Conservation (phyloP, 2,329 filamentous ascomycete species). For the Talaromyces pinophilus region DNA sequence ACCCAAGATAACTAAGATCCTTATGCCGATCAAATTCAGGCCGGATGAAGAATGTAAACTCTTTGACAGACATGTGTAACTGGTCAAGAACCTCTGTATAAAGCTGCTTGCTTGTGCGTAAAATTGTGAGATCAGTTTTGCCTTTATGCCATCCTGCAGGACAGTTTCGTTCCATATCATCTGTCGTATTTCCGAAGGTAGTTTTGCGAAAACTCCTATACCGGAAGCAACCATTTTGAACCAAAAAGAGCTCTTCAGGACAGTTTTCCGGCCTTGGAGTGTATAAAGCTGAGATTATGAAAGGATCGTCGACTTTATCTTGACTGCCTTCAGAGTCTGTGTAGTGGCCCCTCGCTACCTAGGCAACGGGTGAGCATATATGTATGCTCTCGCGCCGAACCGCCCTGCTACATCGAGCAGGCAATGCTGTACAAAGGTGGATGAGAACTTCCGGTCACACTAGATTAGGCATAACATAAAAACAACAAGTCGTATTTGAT, state of each 20-base stretch:
- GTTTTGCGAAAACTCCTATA: background rate
- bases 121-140: background rate
- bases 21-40: background rate
- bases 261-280: background rate
- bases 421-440: background rate
- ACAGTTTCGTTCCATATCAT: background rate
- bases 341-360: background rate
- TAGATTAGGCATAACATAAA: background rate
- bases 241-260: background rate
- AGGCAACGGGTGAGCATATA: background rate
- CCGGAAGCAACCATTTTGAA: background rate
- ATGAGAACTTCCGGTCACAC: background rate
- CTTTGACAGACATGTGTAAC: background rate
- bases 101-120: constrained; percentile 1
- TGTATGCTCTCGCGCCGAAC: too few relatives aligned
- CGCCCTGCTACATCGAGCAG: background rate
- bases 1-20: background rate
- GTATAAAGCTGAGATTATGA: background rate
- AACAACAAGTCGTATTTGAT: background rate
- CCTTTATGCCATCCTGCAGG: background rate
- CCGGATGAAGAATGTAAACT: background rate
- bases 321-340: background rate
- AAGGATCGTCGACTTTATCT: background rate
- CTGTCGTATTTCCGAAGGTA: background rate
- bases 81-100: background rate